Evolutionary conservation across 352 stramenopile genomes (phyloP).

Genomic region (Phytophthora ohioensis): DNA sequence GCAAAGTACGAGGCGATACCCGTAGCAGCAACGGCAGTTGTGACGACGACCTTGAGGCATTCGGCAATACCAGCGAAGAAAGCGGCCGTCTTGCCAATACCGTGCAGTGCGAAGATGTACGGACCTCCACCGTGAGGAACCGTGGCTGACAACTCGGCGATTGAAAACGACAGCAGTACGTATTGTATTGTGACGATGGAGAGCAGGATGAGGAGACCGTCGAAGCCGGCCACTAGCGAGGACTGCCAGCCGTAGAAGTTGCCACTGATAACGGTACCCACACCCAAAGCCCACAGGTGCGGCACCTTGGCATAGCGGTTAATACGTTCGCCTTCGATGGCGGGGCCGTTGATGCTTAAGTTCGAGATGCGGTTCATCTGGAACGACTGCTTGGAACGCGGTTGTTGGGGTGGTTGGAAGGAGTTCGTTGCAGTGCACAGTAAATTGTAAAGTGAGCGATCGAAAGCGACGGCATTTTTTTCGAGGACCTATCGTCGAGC

Average conservation of each 20-base stretch:
- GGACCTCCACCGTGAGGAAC: constrained; percentile 53
- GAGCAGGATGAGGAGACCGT: constrained; percentile 60
- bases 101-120: constrained; percentile 66
- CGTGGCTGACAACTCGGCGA: constrained; percentile 64
- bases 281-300: constrained; percentile 64
- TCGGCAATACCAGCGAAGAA: constrained; percentile 66
- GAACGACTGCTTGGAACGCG: constrained; percentile 18
- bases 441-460: constrained; percentile 32
- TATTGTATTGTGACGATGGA: constrained; percentile 67
- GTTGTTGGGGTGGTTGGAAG: background rate
- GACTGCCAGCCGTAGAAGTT: constrained; percentile 72
- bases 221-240: constrained; percentile 35
- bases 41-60: constrained; percentile 64
- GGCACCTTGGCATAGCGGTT: constrained; percentile 58
- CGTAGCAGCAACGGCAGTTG: constrained; percentile 53
- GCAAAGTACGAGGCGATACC: constrained; percentile 66
- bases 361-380: constrained; percentile 32
- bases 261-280: constrained; percentile 59
- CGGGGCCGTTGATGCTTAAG: constrained; percentile 26
- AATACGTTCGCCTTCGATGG: constrained; percentile 14
- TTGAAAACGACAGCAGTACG: constrained; percentile 68
- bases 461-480: constrained; percentile 9
- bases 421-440: constrained; percentile 24
- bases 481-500: background rate
- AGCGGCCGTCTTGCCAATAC: constrained; percentile 47